Percentiles rank a stretch among this genome's conserved stretches.
Evolutionary conservation across 2,329 filamentous ascomycete species (phyloP).

Genomic region (Ophiocordyceps robertsii): DNA sequence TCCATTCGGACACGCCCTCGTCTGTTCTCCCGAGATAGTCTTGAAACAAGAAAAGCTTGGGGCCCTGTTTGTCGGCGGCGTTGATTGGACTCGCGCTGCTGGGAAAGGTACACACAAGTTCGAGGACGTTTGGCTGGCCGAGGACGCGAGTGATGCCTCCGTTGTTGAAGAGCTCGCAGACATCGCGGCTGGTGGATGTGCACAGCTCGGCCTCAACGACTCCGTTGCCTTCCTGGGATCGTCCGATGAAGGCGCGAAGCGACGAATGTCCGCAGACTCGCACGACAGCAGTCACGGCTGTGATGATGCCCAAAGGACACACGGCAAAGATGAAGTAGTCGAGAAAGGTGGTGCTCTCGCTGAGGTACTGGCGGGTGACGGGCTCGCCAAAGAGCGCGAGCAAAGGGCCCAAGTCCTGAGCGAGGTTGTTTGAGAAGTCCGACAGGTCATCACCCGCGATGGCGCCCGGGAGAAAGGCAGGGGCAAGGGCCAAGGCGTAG

Average conservation of each 20-base stretch:
- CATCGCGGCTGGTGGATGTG: slow-evolving; percentile 23
- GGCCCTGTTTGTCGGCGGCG: background rate
- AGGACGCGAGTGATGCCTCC: slow-evolving; percentile 17
- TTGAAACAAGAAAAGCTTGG: background rate
- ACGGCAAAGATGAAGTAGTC: slow-evolving; percentile 21
- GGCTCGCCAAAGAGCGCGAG: slow-evolving; percentile 22
- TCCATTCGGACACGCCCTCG: background rate
- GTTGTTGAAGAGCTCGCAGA: slow-evolving; percentile 24
- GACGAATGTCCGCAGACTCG: slow-evolving; percentile 15
- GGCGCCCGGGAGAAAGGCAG: background rate
- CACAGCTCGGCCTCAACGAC: slow-evolving; percentile 23
- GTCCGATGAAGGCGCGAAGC: slow-evolving; percentile 23
- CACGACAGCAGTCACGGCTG: slow-evolving; percentile 18
- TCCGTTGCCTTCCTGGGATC: slow-evolving; percentile 19
- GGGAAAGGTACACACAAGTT: slow-evolving; percentile 10
- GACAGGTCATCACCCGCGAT: slow-evolving; percentile 1
- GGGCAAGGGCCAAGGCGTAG: background rate
- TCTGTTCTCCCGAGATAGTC: background rate
- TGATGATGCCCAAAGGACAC: slow-evolving; percentile 25
- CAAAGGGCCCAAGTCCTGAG: slow-evolving; percentile 18
- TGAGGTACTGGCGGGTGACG: slow-evolving; percentile 24
- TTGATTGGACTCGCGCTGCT: background rate
- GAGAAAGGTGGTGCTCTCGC: slow-evolving; percentile 11
- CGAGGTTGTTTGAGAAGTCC: slow-evolving; percentile 21
- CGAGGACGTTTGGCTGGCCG: slow-evolving; percentile 18